phyloP scores from a whole-genome alignment of 2,329 filamentous ascomycete genomes.

The Akanthomyces dipterigenus region DNA sequence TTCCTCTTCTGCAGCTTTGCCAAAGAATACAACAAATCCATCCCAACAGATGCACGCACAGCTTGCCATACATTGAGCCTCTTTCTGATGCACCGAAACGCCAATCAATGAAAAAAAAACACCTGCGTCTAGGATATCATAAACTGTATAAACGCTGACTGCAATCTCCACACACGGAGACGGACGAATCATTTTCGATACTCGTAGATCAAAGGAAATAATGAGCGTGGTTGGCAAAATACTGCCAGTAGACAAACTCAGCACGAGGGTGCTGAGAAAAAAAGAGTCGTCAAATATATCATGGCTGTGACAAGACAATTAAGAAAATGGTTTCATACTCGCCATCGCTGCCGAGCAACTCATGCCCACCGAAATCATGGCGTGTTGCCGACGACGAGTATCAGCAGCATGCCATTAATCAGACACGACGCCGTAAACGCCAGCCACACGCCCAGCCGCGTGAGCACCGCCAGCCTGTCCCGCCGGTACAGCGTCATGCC shows the following conservation, averaged over 20 bases:
- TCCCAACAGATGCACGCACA: background rate
- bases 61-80: background rate
- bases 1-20: no score
- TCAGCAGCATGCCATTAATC: conserved; percentile 37
- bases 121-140: background rate
- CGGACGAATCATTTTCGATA: background rate
- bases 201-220: background rate
- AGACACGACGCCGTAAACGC: conserved; percentile 32
- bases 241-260: background rate
- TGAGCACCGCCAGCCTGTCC: conserved; percentile 35
- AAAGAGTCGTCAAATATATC: conserved; percentile 4
- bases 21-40: background rate
- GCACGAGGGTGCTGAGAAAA: background rate
- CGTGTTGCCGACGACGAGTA: conserved; percentile 34
- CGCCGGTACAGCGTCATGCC: conserved; percentile 50
- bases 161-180: no score
- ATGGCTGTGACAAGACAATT: background rate
- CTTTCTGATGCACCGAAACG: background rate
- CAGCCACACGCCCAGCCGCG: conserved; percentile 34
- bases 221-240: no score
- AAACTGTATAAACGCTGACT: background rate
- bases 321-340: no score
- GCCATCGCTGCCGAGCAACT: no score
- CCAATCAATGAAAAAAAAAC: background rate
- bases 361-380: no score